Conservation (phyloP, 192 early-diverging fungal genomes). For the Spinellus fusiger region DNA sequence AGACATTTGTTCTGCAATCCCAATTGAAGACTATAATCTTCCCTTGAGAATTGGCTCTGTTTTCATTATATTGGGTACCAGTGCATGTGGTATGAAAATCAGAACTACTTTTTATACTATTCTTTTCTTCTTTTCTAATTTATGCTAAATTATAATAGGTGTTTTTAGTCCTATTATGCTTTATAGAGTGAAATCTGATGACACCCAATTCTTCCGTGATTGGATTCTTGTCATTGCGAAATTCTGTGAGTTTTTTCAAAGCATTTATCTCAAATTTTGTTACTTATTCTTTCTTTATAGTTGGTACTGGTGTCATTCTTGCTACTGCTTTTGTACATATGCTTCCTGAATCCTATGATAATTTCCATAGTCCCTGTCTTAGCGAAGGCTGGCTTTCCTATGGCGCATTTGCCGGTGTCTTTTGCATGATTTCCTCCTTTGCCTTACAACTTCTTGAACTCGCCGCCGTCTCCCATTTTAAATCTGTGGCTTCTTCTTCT, state of each 20-base stretch:
- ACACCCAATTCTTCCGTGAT: constrained; percentile 10
- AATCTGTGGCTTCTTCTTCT: no score
- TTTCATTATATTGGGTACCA: constrained; percentile 27
- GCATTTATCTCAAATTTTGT: no score
- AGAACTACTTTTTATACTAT: background rate
- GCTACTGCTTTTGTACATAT: constrained; percentile 72
- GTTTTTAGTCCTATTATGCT: constrained; percentile 19
- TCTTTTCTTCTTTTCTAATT: background rate
- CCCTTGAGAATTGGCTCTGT: constrained; percentile 20
- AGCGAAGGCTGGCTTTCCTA: constrained; percentile 20
- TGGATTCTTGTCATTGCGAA: constrained; percentile 19
- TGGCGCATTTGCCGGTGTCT: constrained; percentile 31
- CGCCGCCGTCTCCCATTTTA: constrained; percentile 2
- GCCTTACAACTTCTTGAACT: constrained; percentile 22
- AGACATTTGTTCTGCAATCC: background rate
- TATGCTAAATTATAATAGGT: no score
- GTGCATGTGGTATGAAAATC: constrained; percentile 22
- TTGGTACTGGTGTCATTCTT: constrained; percentile 65
- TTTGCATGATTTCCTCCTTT: constrained; percentile 31
- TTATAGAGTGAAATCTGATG: constrained; percentile 6
- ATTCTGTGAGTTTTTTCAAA: constrained; percentile 28
- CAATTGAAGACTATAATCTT: constrained; percentile 24
- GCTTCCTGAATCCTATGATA: constrained; percentile 44
- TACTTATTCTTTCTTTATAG: no score
- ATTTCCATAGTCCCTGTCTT: constrained; percentile 30